A percentile compares a stretch with the other conserved stretches of the same genome.
phyloP scores from a whole-genome alignment of 345 rosid species.

The thale cress (Arabidopsis thaliana) region DNA sequence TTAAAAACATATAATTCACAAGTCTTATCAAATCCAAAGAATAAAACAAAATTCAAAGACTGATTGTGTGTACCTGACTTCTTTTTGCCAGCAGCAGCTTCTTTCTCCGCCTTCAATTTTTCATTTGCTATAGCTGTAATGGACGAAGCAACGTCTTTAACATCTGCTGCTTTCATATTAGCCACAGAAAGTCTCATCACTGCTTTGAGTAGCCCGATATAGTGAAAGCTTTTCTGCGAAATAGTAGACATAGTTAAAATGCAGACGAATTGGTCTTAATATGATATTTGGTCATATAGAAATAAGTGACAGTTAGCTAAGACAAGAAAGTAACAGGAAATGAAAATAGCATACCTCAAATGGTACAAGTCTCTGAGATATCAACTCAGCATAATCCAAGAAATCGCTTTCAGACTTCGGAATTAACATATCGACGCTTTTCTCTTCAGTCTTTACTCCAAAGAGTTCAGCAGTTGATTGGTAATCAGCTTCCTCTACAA shows the following conservation, averaged over 20 bases:
- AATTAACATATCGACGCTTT: conserved; percentile 65
- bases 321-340: conserved; percentile 8
- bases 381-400: conserved; percentile 80
- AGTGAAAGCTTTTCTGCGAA: conserved; percentile 89
- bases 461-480: conserved; percentile 74
- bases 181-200: conserved; percentile 83
- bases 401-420: conserved; percentile 94
- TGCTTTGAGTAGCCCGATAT: conserved; percentile 70
- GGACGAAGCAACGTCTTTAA: conserved; percentile 84
- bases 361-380: conserved; percentile 68
- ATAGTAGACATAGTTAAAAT: background rate
- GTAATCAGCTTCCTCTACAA: conserved; percentile 96
- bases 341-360: conserved; percentile 60
- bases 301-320: background rate
- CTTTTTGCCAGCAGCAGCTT: conserved; percentile 85
- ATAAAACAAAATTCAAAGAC: background rate
- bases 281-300: background rate
- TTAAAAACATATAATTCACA: background rate
- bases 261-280: background rate
- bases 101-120: conserved; percentile 88
- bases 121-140: conserved; percentile 88
- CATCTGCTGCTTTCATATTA: conserved; percentile 81
- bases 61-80: conserved; percentile 61
- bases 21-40: conserved; percentile 10
- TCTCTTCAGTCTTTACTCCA: conserved; percentile 61